A percentile compares a stretch with the other conserved stretches of the same genome.
Evolutionary conservation across 768 basidiomycete genomes (phyloP).

Genomic region (Fomitopsis pulvina): DNA sequence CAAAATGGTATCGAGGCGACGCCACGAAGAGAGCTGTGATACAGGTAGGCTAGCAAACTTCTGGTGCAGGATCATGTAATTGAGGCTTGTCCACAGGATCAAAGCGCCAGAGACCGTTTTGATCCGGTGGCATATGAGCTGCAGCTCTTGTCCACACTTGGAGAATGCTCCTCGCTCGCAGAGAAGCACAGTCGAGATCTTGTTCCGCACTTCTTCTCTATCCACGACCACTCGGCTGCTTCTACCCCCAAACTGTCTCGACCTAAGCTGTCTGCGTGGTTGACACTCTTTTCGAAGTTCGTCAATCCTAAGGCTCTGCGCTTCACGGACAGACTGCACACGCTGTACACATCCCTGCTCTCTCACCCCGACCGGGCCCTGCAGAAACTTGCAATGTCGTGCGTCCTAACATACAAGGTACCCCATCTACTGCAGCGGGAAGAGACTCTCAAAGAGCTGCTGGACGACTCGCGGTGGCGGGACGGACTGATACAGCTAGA

Average conservation of each 20-base stretch:
- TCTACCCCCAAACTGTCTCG: slow-evolving; percentile 42
- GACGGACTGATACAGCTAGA: slow-evolving; percentile 77
- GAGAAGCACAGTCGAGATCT: slow-evolving; percentile 88
- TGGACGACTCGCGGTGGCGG: slow-evolving; percentile 87
- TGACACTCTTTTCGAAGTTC: slow-evolving; percentile 85
- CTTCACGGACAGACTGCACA: slow-evolving; percentile 55
- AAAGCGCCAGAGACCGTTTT: slow-evolving; percentile 47
- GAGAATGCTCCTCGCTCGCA: slow-evolving; percentile 61
- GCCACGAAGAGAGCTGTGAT: slow-evolving; percentile 27
- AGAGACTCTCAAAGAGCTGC: slow-evolving; percentile 58
- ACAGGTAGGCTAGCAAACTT: slow-evolving; percentile 24
- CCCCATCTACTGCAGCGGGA: slow-evolving; percentile 47
- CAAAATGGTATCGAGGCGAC: slow-evolving; percentile 37
- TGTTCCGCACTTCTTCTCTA: slow-evolving; percentile 71
- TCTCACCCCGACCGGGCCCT: slow-evolving; percentile 79
- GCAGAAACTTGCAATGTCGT: slow-evolving; percentile 70
- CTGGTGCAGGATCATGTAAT: background rate
- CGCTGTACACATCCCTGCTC: slow-evolving; percentile 66
- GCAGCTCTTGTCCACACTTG: slow-evolving; percentile 68
- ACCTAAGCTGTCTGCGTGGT: slow-evolving; percentile 64
- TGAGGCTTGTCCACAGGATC: slow-evolving; percentile 26
- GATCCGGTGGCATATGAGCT: slow-evolving; percentile 72
- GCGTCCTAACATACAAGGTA: slow-evolving; percentile 77
- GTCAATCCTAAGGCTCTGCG: slow-evolving; percentile 87
- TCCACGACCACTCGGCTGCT: slow-evolving; percentile 33